phyloP scores from a whole-genome alignment of 495 filamentous ascomycete species.

The Sphaerosporella brunnea region DNA sequence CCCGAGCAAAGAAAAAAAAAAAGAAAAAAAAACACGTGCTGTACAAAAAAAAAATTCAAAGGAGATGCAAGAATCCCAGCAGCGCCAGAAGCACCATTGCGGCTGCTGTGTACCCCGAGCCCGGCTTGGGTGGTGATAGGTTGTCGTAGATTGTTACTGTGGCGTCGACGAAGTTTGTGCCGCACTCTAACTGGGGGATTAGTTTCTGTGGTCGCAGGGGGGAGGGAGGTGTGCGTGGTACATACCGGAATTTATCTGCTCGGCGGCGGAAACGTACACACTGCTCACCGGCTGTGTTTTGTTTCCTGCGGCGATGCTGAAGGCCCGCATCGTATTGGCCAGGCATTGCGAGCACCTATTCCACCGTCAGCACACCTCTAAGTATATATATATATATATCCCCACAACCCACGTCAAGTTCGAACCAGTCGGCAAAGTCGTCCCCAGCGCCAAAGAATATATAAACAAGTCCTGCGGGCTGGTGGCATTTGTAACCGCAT shows the following conservation, averaged over 20 bases:
- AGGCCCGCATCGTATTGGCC: slow-evolving; percentile 51
- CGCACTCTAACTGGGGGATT: too few species aligned
- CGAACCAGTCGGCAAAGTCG: slow-evolving; percentile 41
- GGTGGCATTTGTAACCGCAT: slow-evolving; percentile 57
- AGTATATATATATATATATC: neutral
- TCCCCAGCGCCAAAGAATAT: slow-evolving; percentile 71
- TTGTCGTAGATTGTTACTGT: too few species aligned
- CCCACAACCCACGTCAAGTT: slow-evolving; percentile 34
- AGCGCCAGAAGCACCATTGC: too few species aligned
- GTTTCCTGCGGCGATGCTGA: slow-evolving; percentile 41
- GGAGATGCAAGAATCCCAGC: too few species aligned
- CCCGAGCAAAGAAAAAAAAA: too few species aligned
- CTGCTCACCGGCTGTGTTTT: slow-evolving; percentile 37
- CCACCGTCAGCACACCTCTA: slow-evolving; percentile 2
- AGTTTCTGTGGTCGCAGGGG: too few species aligned
- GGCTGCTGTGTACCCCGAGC: too few species aligned
- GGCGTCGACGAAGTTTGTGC: too few species aligned
- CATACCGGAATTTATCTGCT: slow-evolving; percentile 49
- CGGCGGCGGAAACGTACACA: slow-evolving; percentile 46
- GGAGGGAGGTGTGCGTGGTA: too few species aligned
- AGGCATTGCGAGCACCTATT: slow-evolving; percentile 45
- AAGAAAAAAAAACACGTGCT: too few species aligned
- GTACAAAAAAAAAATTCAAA: too few species aligned
- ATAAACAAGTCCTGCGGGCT: slow-evolving; percentile 52
- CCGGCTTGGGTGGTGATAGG: too few species aligned